Conservation (phyloP, 2,329 filamentous ascomycete species). For the Fusarium tupiense region DNA sequence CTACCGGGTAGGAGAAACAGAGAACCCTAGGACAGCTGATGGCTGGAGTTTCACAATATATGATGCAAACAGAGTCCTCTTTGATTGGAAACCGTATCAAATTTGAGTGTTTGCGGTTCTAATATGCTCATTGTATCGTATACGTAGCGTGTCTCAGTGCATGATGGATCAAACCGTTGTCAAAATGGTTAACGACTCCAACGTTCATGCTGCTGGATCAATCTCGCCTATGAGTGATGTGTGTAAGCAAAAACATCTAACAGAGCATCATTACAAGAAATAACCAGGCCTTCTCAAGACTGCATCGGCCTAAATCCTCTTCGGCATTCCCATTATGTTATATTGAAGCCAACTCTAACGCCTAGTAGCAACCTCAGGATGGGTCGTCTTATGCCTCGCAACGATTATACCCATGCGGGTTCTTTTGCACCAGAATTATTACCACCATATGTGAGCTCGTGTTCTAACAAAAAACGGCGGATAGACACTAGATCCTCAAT, state of each 20-base stretch:
- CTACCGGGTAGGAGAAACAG: neutral
- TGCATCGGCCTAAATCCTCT: fast-evolving
- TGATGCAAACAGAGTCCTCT: neutral
- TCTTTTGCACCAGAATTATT: neutral
- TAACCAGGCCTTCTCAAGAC: fast-evolving
- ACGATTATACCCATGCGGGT: fast-evolving
- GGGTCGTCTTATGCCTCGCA: neutral
- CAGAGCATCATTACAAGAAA: neutral
- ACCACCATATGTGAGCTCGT: too few species aligned
- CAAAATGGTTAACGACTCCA: neutral
- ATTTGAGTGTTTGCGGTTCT: too few species aligned
- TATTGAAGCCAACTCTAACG: neutral
- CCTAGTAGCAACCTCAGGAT: neutral
- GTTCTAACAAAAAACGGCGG: too few species aligned
- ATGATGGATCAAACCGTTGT: neutral
- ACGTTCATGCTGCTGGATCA: fast-evolving
- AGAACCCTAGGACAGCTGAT: too few species aligned
- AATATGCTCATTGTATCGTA: neutral
- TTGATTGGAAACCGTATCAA: too few species aligned
- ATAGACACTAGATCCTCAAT: too few species aligned
- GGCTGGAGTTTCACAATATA: neutral
- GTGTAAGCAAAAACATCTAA: neutral
- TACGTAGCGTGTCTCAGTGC: too few species aligned
- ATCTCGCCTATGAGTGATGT: neutral
- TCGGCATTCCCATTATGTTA: neutral